Base-by-base conservation (phyloP, 2,329 filamentous ascomycete genomes). In the Claviceps digitariae region DNA sequence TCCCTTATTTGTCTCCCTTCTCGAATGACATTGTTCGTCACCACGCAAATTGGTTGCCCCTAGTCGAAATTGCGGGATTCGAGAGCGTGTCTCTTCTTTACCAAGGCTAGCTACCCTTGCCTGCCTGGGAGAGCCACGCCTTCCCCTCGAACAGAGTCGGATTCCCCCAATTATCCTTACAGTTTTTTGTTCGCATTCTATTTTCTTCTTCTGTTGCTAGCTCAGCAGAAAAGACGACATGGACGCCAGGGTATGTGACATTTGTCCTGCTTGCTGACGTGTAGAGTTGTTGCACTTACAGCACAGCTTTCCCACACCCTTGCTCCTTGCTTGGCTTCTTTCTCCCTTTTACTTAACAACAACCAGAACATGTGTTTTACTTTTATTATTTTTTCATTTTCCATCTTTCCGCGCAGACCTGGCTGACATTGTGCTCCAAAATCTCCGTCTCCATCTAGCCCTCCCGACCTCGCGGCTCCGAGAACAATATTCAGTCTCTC, bases 401-500 rank as follows among this genome's bases (percentile, higher is more conserved):
- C 31, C 7, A 15, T 43, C 15, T 20, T n/a, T 44, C n/a, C 10
- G 8, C 10, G 15, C 48, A 49, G 8, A 51, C 36, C 9, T 53
- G n/a, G 29, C 48, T 53, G 40, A 43, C 51, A 43, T 49, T 34
- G 34, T 20, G 21, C 38, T 27, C 31, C 25, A 5, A 13, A 27
- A 53, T 17, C 25, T 47, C 27, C 4, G n/a, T n/a, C n/a, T n/a
- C n/a, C 17, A 4, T 54, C 45, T 55, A 74, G 70, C 69, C 70
- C 54, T 68, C 66, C 54, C 67, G 70, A 61, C 66, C 67, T 53
- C 68, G 69, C 57, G 66, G 66, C 79, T 86, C 68, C 52, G 69
- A 74, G 56, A 78, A 78, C 60, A 82, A 82, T 65, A 72, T 60
- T 25, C 64, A 63, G 10, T 53, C 78, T 52, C 72, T 90, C 57